phyloP scores from a whole-genome alignment of 345 rosid genomes.

The Eucalyptus caleyi region DNA sequence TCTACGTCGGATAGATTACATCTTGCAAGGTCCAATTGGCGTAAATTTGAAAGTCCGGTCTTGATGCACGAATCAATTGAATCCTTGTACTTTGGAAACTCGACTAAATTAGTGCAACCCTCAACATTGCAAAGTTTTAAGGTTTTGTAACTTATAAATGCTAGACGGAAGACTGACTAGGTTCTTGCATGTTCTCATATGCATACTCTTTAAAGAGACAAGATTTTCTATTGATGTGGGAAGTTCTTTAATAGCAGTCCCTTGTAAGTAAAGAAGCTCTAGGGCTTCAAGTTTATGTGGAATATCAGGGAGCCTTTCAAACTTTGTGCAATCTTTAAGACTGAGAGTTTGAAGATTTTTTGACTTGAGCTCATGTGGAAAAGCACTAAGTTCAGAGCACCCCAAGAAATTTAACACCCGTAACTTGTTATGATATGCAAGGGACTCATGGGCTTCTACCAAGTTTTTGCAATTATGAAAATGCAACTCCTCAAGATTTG shows the following conservation, averaged over 20 bases:
- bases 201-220: neutral
- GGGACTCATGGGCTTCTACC: no score
- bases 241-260: neutral
- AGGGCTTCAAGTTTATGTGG: neutral
- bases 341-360: no score
- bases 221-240: neutral
- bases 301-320: neutral
- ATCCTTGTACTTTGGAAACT: neutral
- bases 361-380: no score
- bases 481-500: no score
- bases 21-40: fast-evolving
- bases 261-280: fast-evolving
- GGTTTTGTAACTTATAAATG: neutral
- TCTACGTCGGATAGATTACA: no score
- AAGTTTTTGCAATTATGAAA: no score
- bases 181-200: neutral
- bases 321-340: no score
- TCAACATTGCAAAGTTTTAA: fast-evolving
- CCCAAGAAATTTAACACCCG: fast-evolving
- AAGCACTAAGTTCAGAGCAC: no score
- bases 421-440: no score
- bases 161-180: neutral
- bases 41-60: neutral
- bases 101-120: neutral
- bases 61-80: neutral